These are phyloP conservation scores for Lentinus tigrinus DNA, from an alignment of 768 basidiomycete genomes.

Conservation along the genomic window DNA sequence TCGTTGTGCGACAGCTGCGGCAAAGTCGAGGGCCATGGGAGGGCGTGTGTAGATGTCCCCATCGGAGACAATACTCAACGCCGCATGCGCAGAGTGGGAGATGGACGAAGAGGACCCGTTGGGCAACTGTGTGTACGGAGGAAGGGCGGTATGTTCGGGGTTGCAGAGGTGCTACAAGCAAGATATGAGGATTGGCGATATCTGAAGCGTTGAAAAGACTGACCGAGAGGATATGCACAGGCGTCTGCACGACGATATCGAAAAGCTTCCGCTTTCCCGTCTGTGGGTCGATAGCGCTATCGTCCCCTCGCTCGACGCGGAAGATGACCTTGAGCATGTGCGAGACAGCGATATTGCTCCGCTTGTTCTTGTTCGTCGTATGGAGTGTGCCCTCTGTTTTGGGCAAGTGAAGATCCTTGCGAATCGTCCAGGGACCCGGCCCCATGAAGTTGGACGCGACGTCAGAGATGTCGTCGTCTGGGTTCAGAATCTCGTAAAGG, in stretches of 20 bases:
- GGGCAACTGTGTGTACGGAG: constrained; percentile 62
- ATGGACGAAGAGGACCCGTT: not conserved
- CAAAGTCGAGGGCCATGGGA: not conserved
- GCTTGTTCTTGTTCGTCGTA: constrained; percentile 78
- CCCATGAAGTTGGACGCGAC: constrained; percentile 64
- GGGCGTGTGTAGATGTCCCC: constrained; percentile 7
- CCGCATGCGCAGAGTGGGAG: constrained; percentile 9
- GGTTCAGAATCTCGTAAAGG: constrained; percentile 47
- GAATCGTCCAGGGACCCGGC: constrained; percentile 86
- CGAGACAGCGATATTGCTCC: constrained; percentile 69
- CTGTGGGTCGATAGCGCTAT: constrained; percentile 57
- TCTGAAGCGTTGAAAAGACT: constrained; percentile 28
- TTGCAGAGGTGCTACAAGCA: constrained; percentile 73
- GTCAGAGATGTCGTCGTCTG: constrained; percentile 54
- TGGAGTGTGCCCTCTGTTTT: constrained; percentile 57
- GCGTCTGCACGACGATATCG: constrained; percentile 84
- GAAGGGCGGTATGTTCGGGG: constrained; percentile 75
- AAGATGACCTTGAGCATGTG: constrained; percentile 83
- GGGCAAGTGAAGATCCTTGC: constrained; percentile 68
- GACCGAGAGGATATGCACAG: constrained; percentile 85
- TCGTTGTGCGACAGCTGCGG: not conserved
- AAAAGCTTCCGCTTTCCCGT: constrained; percentile 76
- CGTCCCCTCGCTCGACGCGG: constrained; percentile 80
- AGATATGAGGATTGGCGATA: not conserved
- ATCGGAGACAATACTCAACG: constrained; percentile 9